Percentiles rank a stretch among this genome's conserved stretches.
Conservation (phyloP, 768 basidiomycete species). For the Russula griseocarnosa region DNA sequence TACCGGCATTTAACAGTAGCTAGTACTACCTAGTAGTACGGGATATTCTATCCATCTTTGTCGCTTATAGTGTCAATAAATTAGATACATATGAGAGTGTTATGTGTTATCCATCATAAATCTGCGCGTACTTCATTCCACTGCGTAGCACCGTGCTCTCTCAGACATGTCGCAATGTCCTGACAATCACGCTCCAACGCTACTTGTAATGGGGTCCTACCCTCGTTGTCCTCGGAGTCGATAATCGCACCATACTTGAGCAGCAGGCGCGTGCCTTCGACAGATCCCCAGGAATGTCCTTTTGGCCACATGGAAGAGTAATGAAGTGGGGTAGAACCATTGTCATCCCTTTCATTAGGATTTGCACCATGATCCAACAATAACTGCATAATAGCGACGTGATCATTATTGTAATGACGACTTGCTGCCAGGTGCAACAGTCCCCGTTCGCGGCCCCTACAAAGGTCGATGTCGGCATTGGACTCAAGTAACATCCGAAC, state of each 20-base stretch:
- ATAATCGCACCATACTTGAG: conserved; percentile 5
- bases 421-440: background rate
- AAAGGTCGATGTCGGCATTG: background rate
- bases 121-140: background rate
- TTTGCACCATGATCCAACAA: background rate
- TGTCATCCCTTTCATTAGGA: background rate
- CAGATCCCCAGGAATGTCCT: too few relatives aligned
- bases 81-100: too few relatives aligned
- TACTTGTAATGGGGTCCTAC: background rate
- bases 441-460: background rate
- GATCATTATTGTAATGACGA: background rate
- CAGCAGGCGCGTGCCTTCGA: background rate
- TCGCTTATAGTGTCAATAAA: too few relatives aligned
- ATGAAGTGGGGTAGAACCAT: background rate
- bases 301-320: too few relatives aligned
- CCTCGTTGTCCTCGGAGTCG: background rate
- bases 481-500: background rate
- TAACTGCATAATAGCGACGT: background rate
- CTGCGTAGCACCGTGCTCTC: background rate
- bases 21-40: too few relatives aligned
- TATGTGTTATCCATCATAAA: too few relatives aligned
- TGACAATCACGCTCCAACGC: background rate
- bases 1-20: too few relatives aligned
- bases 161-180: background rate
- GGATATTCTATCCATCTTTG: too few relatives aligned